A percentile compares a stretch with the other conserved stretches of the same genome.
phyloP scores from a whole-genome alignment of 306 rosid species.

The Coriaria nepalensis region DNA sequence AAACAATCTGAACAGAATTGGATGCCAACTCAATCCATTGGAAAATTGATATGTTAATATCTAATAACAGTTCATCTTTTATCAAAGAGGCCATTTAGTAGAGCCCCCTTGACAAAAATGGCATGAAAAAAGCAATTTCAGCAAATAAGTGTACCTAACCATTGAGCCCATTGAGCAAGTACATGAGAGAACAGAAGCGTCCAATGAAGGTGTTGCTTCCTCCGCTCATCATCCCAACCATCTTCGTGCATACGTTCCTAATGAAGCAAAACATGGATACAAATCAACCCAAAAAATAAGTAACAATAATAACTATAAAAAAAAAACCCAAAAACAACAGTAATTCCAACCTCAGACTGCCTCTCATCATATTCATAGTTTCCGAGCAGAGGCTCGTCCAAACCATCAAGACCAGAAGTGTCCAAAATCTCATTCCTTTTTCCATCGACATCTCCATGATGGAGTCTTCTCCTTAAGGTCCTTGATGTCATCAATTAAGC shows the following conservation, averaged over 20 bases:
- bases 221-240: conserved; percentile 60
- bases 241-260: conserved; percentile 43
- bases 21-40: too few species aligned
- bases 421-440: conserved; percentile 41
- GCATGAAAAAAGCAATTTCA: conserved; percentile 5
- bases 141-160: conserved; percentile 52
- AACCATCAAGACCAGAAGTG: conserved; percentile 34
- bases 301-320: neutral
- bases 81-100: too few species aligned
- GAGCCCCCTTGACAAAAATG: neutral
- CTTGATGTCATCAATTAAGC: conserved; percentile 40
- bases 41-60: too few species aligned
- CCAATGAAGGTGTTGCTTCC: conserved; percentile 73
- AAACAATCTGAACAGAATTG: too few species aligned
- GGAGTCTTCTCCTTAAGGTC: conserved; percentile 74
- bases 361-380: conserved; percentile 24
- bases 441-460: conserved; percentile 75
- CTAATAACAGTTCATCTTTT: too few species aligned
- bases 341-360: conserved; percentile 31
- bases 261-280: neutral
- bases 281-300: neutral
- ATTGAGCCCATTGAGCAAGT: conserved; percentile 81
- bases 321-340: neutral
- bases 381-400: conserved; percentile 56
- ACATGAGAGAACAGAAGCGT: conserved; percentile 60